Conservation (phyloP, 2,329 filamentous ascomycete genomes). For the Cryphonectria nitschkei region DNA sequence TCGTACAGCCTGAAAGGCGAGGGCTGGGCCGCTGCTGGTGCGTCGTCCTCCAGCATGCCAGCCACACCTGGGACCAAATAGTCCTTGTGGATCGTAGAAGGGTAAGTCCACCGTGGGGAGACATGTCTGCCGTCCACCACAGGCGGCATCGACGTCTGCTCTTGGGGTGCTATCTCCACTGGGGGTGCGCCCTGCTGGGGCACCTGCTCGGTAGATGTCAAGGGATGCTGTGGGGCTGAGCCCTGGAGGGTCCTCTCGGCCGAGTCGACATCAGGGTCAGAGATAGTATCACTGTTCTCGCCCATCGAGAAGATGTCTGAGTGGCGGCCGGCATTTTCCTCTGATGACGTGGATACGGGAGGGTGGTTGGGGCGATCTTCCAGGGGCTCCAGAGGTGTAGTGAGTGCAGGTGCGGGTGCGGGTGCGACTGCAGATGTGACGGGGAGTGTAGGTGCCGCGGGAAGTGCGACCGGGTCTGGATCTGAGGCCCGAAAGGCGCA, state of each 20-base stretch:
- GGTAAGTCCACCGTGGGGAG: not conserved
- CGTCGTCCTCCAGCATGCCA: not conserved
- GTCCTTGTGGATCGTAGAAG: not conserved
- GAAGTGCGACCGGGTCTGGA: not conserved
- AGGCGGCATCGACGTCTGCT: not conserved
- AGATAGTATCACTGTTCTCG: conserved; percentile 26
- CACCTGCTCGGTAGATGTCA: not conserved
- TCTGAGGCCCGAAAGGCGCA: not conserved
- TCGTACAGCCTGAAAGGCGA: conserved; percentile 23
- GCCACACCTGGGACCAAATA: not conserved
- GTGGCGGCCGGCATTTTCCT: conserved; percentile 22
- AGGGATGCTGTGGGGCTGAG: not conserved
- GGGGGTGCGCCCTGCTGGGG: not conserved
- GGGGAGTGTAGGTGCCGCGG: not conserved
- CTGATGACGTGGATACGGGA: conserved; percentile 25
- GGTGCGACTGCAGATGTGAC: not conserved
- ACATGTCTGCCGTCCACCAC: conserved; percentile 5
- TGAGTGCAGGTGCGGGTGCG: not conserved
- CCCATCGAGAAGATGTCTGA: conserved; percentile 25
- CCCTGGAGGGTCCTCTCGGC: not conserved
- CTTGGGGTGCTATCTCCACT: not conserved
- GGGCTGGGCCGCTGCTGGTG: not conserved
- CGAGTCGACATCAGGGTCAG: conserved; percentile 23
- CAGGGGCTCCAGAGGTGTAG: not conserved
- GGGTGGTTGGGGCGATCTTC: conserved; percentile 13